Evolutionary conservation across 768 basidiomycete genomes (phyloP).

Genomic region (Macrolepiota fuliginosa): DNA sequence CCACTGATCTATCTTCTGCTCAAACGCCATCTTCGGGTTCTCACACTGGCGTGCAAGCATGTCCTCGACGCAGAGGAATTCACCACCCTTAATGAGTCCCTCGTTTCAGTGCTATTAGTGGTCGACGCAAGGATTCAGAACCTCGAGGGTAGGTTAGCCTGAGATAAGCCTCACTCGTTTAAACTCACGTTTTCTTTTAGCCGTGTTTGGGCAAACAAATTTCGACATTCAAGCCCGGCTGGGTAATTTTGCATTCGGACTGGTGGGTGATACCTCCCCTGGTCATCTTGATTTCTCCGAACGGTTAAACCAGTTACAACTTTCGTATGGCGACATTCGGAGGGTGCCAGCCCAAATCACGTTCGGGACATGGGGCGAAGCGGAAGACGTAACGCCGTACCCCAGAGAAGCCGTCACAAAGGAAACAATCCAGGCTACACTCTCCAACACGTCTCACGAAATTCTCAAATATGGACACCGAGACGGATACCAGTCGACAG

Average conservation of each 20-base stretch:
- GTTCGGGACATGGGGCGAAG: conserved; percentile 25
- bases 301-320: conserved; percentile 24
- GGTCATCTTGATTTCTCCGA: neutral
- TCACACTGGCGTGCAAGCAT: conserved; percentile 31
- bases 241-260: conserved; percentile 34
- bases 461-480: conserved; percentile 31
- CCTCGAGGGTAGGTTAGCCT: conserved; percentile 24
- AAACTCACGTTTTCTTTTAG: conserved; percentile 14
- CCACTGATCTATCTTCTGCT: conserved; percentile 33
- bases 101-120: conserved; percentile 26
- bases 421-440: conserved; percentile 17
- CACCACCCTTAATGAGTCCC: conserved; percentile 24
- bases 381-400: conserved; percentile 15
- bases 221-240: conserved; percentile 29
- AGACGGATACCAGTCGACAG: conserved; percentile 28
- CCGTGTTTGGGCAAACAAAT: conserved; percentile 33
- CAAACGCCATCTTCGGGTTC: conserved; percentile 28
- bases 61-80: conserved; percentile 32
- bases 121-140: conserved; percentile 29
- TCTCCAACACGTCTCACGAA: conserved; percentile 11
- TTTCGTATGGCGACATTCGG: conserved; percentile 31
- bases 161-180: neutral
- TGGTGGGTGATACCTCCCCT: conserved; percentile 20
- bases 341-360: conserved; percentile 28
- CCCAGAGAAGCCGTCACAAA: conserved; percentile 14